Conservation (phyloP, 495 filamentous ascomycete species). For the Cudoniella acicularis region DNA sequence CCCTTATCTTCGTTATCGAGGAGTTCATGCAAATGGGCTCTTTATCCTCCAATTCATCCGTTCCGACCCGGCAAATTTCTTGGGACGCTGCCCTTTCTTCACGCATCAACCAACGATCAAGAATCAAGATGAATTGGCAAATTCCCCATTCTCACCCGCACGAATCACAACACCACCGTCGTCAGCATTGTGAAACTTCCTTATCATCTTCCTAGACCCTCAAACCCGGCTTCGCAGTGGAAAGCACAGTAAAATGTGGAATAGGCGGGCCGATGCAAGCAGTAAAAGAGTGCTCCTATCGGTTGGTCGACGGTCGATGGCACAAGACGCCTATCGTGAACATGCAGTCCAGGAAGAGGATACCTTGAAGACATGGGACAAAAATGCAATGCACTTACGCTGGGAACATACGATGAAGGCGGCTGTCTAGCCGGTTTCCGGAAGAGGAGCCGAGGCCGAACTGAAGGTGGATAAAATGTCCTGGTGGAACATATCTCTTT, state of each 20-base stretch:
- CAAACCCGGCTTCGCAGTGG: not conserved
- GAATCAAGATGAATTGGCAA: not conserved
- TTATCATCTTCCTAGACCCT: not conserved
- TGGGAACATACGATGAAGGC: not conserved
- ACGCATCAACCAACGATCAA: not conserved
- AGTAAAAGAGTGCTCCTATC: too few species aligned
- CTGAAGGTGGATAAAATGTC: too few species aligned
- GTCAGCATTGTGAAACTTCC: not conserved
- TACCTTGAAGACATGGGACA: not conserved
- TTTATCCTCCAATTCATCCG: not conserved
- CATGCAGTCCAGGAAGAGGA: not conserved
- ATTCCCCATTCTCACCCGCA: not conserved
- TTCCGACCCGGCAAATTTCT: not conserved
- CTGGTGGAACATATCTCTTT: too few species aligned
- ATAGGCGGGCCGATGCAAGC: not conserved
- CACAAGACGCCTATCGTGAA: not conserved
- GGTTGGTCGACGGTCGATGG: too few species aligned
- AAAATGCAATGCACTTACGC: too few species aligned
- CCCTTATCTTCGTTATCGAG: not conserved
- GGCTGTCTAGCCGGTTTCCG: not conserved
- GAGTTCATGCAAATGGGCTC: not conserved
- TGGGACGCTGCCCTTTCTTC: not conserved
- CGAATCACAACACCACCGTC: too few species aligned
- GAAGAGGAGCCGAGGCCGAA: not conserved
- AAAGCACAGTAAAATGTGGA: not conserved